Base-by-base conservation (phyloP, 73 alveolate species). In the Diophrys appendiculata region DNA sequence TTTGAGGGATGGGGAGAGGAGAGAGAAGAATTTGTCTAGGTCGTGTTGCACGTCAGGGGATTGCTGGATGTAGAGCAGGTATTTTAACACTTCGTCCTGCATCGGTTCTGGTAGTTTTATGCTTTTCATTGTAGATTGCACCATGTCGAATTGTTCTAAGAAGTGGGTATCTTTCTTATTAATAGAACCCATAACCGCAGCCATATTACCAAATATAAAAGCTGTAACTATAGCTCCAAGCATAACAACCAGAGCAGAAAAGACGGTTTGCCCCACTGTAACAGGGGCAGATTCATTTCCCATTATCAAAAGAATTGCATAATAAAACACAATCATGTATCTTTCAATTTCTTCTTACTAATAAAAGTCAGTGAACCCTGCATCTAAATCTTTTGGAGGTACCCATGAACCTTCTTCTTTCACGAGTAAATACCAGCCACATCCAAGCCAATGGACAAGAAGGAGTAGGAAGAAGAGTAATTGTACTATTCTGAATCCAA, bases 191-290 rank as follows among this genome's bases (percentile, higher is more conserved):
- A 80, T 87, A 0, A 87, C 68, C 23, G 87, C 90, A 0, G 94
- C 94, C 87, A 87, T 87, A 74, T 87, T 80, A 33, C 94, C 94
- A 73, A 87, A 87, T 13, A 87, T 54, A 52, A 80, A 80, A 69
- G 94, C 90, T 2, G 77, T 81, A 5, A 76, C 80, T n/a, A 87
- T 74, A 13, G 84, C 77, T 26, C 94, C 94, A 75, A 87, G 60
- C 30, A 87, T 32, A 3, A 87, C 81, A 0, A 81, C 80, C 22
- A 54, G 13, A 23, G 94, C 65, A 28, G 83, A 68, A 35, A 43
- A 87, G 72, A 87, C 31, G 35, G 55, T 65, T 67, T 87, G 82
- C 35, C 53, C 83, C 1, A 33, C 70, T 18, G 67, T 52, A 0
- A 35, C 33, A 0, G 94, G 94, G 34, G 73, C 69, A 69, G 76